Evolutionary conservation across 495 filamentous ascomycete genomes (phyloP).

Genomic region (Physcia stellaris): DNA sequence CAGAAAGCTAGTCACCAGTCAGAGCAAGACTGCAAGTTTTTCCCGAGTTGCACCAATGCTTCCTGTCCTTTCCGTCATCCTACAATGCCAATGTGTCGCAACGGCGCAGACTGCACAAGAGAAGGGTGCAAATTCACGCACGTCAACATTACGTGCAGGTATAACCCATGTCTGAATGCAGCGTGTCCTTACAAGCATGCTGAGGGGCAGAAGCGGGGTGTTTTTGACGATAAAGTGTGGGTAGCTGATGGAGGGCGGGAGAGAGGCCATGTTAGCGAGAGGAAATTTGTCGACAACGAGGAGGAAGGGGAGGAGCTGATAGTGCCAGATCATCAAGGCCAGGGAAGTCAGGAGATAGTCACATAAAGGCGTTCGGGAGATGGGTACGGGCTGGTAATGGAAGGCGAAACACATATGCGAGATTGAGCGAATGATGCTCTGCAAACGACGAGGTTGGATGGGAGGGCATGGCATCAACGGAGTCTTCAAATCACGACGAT

Average conservation of each 20-base stretch:
- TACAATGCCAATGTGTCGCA: slow-evolving; percentile 69
- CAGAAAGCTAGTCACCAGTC: slow-evolving; percentile 59
- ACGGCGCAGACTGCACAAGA: slow-evolving; percentile 79
- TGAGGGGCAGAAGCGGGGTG: slow-evolving; percentile 66
- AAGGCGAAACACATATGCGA: too few species aligned
- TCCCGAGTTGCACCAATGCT: slow-evolving; percentile 81
- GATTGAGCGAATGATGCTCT: too few species aligned
- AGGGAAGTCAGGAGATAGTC: slow-evolving; percentile 17
- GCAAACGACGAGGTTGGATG: too few species aligned
- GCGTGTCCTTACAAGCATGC: slow-evolving; percentile 79
- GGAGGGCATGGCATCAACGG: too few species aligned
- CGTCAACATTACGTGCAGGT: slow-evolving; percentile 69
- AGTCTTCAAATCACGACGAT: too few species aligned
- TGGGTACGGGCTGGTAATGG: neutral
- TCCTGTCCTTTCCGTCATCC: slow-evolving; percentile 80
- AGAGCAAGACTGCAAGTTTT: slow-evolving; percentile 86
- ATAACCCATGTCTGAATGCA: slow-evolving; percentile 77
- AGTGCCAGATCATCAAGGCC: slow-evolving; percentile 40
- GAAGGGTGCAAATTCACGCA: slow-evolving; percentile 87
- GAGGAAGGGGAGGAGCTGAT: slow-evolving; percentile 61
- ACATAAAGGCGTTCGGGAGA: slow-evolving; percentile 8
- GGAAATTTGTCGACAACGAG: slow-evolving; percentile 76
- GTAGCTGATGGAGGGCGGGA: slow-evolving; percentile 41
- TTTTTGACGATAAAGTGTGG: slow-evolving; percentile 89
- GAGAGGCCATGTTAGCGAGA: slow-evolving; percentile 65